phyloP scores from a whole-genome alignment of 352 stramenopile species.

The Phytophthora megakarya region DNA sequence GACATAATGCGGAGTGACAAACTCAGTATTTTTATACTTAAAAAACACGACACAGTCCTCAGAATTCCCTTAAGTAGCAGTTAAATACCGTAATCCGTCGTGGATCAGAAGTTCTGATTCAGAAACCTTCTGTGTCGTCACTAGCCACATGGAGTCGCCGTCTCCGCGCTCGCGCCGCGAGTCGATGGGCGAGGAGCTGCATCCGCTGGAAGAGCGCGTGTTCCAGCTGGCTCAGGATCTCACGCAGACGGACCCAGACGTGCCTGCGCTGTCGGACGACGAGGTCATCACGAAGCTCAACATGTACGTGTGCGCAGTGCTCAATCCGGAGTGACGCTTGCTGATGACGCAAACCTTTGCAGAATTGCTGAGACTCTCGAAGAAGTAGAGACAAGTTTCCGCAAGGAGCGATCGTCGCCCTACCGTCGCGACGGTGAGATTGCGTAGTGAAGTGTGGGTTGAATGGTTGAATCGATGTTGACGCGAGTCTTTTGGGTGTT shows the following conservation, averaged over 20 bases:
- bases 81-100: no score
- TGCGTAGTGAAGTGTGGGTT: conserved; percentile 6
- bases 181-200: conserved; percentile 47
- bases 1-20: conserved; percentile 18
- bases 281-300: conserved; percentile 77
- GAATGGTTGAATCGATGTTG: neutral
- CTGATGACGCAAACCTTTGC: conserved; percentile 8
- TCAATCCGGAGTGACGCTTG: no score
- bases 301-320: conserved; percentile 49
- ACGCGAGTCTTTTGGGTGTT: conserved; percentile 11
- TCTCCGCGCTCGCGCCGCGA: conserved; percentile 32
- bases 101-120: no score
- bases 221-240: conserved; percentile 74
- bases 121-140: no score
- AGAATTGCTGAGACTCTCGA: conserved; percentile 83
- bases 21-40: no score
- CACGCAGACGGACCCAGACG: conserved; percentile 42
- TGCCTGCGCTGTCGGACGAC: conserved; percentile 56
- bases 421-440: conserved; percentile 74
- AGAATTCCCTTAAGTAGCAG: no score
- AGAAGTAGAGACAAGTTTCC: conserved; percentile 76
- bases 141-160: conserved; percentile 25
- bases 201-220: conserved; percentile 63
- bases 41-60: no score
- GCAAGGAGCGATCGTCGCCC: conserved; percentile 70